These are phyloP conservation scores for Penicillium salamii DNA, from an alignment of 495 filamentous ascomycete species.

Conservation along the genomic window DNA sequence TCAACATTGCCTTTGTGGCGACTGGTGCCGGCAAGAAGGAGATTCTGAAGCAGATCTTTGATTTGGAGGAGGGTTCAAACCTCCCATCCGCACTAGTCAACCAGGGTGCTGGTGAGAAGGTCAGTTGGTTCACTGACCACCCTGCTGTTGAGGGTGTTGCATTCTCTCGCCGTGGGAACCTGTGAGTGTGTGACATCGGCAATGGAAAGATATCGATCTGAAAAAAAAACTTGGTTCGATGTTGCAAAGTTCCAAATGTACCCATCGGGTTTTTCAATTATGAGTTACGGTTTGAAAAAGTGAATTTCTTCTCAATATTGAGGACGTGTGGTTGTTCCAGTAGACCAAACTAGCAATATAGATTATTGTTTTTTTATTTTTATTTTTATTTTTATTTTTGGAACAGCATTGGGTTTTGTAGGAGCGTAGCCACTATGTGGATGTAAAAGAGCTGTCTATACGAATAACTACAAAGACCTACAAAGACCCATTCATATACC, in stretches of 20 bases:
- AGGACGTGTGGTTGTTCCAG: neutral
- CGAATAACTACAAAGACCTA: no score
- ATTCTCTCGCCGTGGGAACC: slow-evolving; percentile 67
- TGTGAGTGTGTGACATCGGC: slow-evolving; percentile 36
- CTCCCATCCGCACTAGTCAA: slow-evolving; percentile 89
- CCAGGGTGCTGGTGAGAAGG: slow-evolving; percentile 72
- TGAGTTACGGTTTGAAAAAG: neutral
- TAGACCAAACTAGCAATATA: neutral
- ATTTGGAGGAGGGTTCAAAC: slow-evolving; percentile 65
- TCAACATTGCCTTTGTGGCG: slow-evolving; percentile 85
- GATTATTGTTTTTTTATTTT: no score
- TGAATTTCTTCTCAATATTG: neutral
- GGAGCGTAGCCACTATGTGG: no score
- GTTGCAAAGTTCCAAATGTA: no score
- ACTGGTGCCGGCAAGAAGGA: slow-evolving; percentile 88
- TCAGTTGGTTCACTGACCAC: slow-evolving; percentile 91
- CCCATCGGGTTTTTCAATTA: no score
- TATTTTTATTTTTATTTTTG: neutral
- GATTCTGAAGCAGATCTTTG: slow-evolving; percentile 88
- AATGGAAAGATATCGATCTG: neutral
- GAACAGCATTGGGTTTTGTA: no score
- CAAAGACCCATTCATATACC: no score
- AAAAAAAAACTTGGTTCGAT: no score
- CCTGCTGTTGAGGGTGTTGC: slow-evolving; percentile 78
- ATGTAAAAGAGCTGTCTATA: no score